These are phyloP conservation scores for Metroxylon sagu DNA, from an alignment of 176 grass and related monocot species.

Conservation along the genomic window DNA sequence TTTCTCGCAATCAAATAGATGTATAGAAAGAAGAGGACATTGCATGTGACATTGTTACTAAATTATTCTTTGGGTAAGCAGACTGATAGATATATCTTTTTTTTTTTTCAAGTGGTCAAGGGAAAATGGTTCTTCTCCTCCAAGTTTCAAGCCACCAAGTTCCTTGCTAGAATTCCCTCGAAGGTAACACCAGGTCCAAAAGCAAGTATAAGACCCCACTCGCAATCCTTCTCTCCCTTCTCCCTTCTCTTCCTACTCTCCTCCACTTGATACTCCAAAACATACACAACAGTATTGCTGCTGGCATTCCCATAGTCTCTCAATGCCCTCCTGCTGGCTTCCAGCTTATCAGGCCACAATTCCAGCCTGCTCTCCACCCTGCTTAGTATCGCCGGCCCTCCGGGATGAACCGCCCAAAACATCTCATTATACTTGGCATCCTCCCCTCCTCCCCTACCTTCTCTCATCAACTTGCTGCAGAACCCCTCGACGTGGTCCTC, in stretches of 20 bases:
- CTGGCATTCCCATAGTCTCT: conserved; percentile 74
- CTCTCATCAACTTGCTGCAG: conserved; percentile 54
- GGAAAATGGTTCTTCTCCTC: no score
- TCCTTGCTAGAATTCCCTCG: conserved; percentile 71
- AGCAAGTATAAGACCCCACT: conserved; percentile 76
- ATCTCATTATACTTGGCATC: conserved; percentile 32
- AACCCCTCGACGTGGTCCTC: conserved; percentile 61
- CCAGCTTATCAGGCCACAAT: conserved; percentile 37
- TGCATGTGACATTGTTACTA: no score
- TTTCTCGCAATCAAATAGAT: no score
- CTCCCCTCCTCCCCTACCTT: conserved; percentile 9
- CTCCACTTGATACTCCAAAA: conserved; percentile 65
- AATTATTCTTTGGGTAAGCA: no score
- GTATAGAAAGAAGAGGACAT: no score
- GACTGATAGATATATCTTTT: no score
- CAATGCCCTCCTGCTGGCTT: conserved; percentile 48
- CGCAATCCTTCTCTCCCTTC: conserved; percentile 26
- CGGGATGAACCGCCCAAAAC: conserved; percentile 82
- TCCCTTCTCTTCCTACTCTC: conserved; percentile 41
- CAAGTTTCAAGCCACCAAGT: conserved; percentile 20
- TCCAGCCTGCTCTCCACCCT: conserved; percentile 53
- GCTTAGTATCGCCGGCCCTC: conserved; percentile 68
- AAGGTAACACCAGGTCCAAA: conserved; percentile 87
- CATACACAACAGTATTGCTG: conserved; percentile 78
- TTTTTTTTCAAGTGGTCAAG: no score